Evolutionary conservation across 2,329 filamentous ascomycete species (phyloP), one percentile per base, ranked within the genome.

Genomic region (Waltergamsia citrina): DNA sequence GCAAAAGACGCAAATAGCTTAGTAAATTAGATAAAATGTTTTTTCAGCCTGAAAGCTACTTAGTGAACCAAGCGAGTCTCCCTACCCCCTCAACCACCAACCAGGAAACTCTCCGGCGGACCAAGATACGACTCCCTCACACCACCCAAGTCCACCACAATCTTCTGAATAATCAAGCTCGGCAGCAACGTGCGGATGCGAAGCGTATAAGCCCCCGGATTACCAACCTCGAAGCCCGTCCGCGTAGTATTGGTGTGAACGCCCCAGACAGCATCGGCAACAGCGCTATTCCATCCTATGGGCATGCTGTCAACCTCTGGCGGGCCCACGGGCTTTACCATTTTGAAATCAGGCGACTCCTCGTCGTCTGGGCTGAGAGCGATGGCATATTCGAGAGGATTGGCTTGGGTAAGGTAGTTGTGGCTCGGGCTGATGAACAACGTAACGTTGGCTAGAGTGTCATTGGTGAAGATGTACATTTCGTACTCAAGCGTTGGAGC

Each of bases 401-500:
- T 57, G 6, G 51, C 42, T 25, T 69, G 60, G 18, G 67, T 69
- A 4, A 70, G 57, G 44, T 70, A 71, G 47, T 75, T 75, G 28
- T 65, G 61, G 1, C 56, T 60, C 0, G 70, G 69, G 7, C 68
- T 71, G 38, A 77, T 57, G 48, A 64, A 66, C 3, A 75, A 56
- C 0, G 50, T 65, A 2, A 64, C 52, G 42, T 62, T 63, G 29
- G 51, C 52, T 6, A 59, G 60, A 12, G 57, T 57, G 5, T 62
- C 50, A 37, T 65, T 63, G 28, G 67, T 71, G 56, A 78, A 81
- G 10, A 76, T 60, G 51, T 76, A 81, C 38, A 81, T 46, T 34
- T 70, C 61, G 48, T 80, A 83, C 41, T 74, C 67, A 7, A 81
- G 61, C 5, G 65, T 65, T 1, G 76, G 74, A 1, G 62, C 69